phyloP scores from a whole-genome alignment of 116 monocot genomes.

The Trichopus zeylanicus region DNA sequence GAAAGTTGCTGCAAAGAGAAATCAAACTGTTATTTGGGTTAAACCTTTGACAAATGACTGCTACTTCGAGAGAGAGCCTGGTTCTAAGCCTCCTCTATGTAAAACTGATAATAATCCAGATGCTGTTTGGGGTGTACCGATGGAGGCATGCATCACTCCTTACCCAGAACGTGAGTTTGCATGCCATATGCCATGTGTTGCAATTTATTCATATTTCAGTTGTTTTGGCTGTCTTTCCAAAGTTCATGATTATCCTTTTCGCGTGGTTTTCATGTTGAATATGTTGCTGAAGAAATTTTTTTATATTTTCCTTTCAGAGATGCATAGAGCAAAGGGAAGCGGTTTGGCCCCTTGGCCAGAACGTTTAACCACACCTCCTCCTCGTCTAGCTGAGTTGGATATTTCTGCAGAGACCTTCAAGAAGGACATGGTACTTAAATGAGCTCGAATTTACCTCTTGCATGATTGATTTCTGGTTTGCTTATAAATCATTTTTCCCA shows the following conservation, averaged over 20 bases:
- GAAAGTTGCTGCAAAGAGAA: slow-evolving; percentile 81
- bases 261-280: too few relatives aligned
- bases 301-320: slow-evolving; percentile 15
- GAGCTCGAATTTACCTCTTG: neutral
- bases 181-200: neutral
- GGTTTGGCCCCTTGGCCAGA: slow-evolving; percentile 63
- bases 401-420: slow-evolving; percentile 32
- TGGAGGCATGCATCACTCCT: slow-evolving; percentile 89
- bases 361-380: slow-evolving; percentile 43
- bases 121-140: slow-evolving; percentile 71
- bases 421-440: slow-evolving; percentile 38
- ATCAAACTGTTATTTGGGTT: slow-evolving; percentile 93
- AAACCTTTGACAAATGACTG: slow-evolving; percentile 90
- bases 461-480: neutral
- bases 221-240: neutral
- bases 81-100: slow-evolving; percentile 69
- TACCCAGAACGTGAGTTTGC: slow-evolving; percentile 65
- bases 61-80: slow-evolving; percentile 59
- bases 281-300: neutral
- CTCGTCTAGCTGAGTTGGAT: slow-evolving; percentile 46
- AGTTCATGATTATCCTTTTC: too few relatives aligned
- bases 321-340: slow-evolving; percentile 39
- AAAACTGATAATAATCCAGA: slow-evolving; percentile 68
- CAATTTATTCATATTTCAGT: neutral
- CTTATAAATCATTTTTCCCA: too few relatives aligned